Evolutionary conservation across 805 yeast species (phyloP).

Genomic region (Kodamaea restingae): DNA sequence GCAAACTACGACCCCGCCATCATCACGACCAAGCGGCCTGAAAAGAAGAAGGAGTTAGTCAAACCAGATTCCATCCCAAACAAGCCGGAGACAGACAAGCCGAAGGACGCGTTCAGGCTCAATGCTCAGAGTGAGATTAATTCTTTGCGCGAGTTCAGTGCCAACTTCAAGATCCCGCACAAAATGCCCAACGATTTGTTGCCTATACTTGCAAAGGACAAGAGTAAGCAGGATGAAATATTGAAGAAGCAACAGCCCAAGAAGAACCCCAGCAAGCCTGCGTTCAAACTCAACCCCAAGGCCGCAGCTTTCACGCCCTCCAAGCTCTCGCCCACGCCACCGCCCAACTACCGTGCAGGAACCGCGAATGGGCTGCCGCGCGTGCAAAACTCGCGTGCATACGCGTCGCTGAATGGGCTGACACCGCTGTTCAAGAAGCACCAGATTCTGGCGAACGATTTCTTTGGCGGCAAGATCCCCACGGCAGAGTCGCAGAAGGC

Average conservation of each 20-base stretch:
- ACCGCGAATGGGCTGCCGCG: slow-evolving; percentile 16
- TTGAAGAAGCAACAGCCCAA: slow-evolving; percentile 37
- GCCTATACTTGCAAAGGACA: slow-evolving; percentile 68
- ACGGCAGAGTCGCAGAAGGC: slow-evolving; percentile 33
- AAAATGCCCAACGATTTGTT: slow-evolving; percentile 56
- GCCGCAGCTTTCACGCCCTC: slow-evolving; percentile 64
- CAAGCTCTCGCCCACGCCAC: slow-evolving; percentile 25
- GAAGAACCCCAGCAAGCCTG: slow-evolving; percentile 54
- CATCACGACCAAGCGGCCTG: slow-evolving; percentile 37
- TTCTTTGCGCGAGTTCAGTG: slow-evolving; percentile 72
- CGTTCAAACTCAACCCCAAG: slow-evolving; percentile 66
- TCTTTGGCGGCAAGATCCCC: slow-evolving; percentile 42
- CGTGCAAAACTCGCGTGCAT: slow-evolving; percentile 9
- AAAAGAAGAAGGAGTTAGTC: not conserved
- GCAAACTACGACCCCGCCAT: slow-evolving; percentile 63
- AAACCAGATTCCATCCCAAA: slow-evolving; percentile 33
- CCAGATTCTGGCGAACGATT: slow-evolving; percentile 39
- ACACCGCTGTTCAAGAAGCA: slow-evolving; percentile 24
- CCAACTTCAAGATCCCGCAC: slow-evolving; percentile 71
- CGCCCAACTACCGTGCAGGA: slow-evolving; percentile 20
- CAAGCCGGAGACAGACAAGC: slow-evolving; percentile 23
- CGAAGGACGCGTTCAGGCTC: slow-evolving; percentile 38
- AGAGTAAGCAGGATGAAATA: slow-evolving; percentile 60
- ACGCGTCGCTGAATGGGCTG: slow-evolving; percentile 19
- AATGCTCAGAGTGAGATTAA: slow-evolving; percentile 62